These are phyloP conservation scores for Smittium mucronatum DNA, from an alignment of 371 early-diverging fungal species.

Conservation along the genomic window DNA sequence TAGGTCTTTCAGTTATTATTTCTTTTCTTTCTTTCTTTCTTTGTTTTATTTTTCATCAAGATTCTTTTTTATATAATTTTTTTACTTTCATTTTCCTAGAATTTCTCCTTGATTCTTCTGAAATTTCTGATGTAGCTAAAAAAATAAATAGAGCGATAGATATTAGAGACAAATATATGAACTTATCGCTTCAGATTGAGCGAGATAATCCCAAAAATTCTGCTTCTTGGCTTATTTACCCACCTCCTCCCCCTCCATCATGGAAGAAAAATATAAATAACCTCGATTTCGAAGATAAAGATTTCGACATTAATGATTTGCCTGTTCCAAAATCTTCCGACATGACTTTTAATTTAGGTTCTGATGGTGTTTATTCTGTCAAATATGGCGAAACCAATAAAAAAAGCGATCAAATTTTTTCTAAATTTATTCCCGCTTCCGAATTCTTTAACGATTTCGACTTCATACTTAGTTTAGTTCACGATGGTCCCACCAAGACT, in stretches of 20 bases:
- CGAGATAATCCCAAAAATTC: slow-evolving; percentile 77
- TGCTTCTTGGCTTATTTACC: slow-evolving; percentile 75
- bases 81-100: background rate
- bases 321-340: slow-evolving; percentile 45
- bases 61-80: background rate
- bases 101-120: background rate
- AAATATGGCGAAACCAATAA: slow-evolving; percentile 15
- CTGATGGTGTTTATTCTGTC: slow-evolving; percentile 50
- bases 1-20: no score
- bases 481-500: slow-evolving; percentile 91
- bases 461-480: slow-evolving; percentile 63
- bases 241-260: slow-evolving; percentile 66
- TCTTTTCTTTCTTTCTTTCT: no score
- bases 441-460: slow-evolving; percentile 87
- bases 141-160: background rate
- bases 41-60: no score
- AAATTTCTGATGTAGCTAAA: slow-evolving; percentile 3
- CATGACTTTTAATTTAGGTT: slow-evolving; percentile 34
- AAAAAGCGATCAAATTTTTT: slow-evolving; percentile 29
- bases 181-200: slow-evolving; percentile 53
- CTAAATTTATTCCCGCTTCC: slow-evolving; percentile 53
- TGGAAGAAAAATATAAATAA: slow-evolving; percentile 28
- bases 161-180: slow-evolving; percentile 78
- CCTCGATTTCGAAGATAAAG: slow-evolving; percentile 12
- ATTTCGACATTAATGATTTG: slow-evolving; percentile 49